Conservation (phyloP, 2,329 filamentous ascomycete genomes). For the Teratosphaeria zuluensis region DNA sequence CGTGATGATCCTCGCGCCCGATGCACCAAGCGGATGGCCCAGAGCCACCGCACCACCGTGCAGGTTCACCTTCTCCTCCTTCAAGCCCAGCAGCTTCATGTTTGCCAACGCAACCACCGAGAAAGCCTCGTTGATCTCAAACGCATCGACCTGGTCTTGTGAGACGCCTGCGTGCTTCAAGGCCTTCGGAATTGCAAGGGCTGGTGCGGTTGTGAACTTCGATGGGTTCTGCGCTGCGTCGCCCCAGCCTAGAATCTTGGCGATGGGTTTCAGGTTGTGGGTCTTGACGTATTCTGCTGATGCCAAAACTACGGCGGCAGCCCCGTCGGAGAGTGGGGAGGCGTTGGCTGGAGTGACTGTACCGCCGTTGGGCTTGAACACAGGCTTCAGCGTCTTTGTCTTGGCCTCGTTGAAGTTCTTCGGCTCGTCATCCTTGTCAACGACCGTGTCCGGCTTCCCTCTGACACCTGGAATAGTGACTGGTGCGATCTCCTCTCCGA, state of each 20-base stretch:
- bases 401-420: conserved; percentile 63
- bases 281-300: conserved; percentile 91
- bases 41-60: conserved; percentile 93
- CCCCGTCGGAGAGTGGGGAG: conserved; percentile 90
- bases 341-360: conserved; percentile 95
- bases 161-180: conserved; percentile 85
- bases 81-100: conserved; percentile 76
- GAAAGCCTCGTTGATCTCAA: conserved; percentile 99
- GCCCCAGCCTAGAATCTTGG: conserved; percentile 95
- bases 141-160: conserved; percentile 72
- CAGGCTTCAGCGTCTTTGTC: conserved; percentile 50
- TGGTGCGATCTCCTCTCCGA: conserved; percentile 78
- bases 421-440: conserved; percentile 87
- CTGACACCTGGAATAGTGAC: conserved; percentile 79
- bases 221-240: conserved; percentile 84
- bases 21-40: conserved; percentile 88
- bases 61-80: conserved; percentile 82
- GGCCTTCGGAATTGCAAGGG: conserved; percentile 93
- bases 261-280: conserved; percentile 80
- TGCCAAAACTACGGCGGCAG: conserved; percentile 82
- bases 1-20: conserved; percentile 84
- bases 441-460: conserved; percentile 72
- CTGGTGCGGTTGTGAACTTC: conserved; percentile 91
- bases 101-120: conserved; percentile 93
- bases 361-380: conserved; percentile 66